Conservation (phyloP, 2,329 filamentous ascomycete species). For the Alternaria viburni region DNA sequence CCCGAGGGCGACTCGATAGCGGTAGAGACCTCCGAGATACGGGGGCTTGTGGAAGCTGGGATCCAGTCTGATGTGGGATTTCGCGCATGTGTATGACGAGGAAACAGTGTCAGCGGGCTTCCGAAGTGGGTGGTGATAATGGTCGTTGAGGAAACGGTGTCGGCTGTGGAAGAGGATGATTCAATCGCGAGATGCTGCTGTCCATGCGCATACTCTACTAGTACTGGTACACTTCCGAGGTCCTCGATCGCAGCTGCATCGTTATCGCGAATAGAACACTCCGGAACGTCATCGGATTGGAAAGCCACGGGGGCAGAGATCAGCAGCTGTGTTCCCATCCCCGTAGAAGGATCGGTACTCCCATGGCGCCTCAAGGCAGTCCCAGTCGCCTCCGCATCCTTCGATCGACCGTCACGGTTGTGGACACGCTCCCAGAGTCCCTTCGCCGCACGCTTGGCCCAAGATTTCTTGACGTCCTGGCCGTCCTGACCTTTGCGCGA, state of each 20-base stretch:
- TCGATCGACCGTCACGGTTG: background rate
- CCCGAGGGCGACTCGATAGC: background rate
- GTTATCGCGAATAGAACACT: too few species aligned
- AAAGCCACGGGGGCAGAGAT: background rate
- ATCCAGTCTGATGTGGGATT: background rate
- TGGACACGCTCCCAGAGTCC: background rate
- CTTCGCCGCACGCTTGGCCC: background rate
- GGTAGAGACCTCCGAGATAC: background rate
- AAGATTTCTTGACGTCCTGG: background rate
- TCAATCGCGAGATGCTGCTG: rapidly evolving
- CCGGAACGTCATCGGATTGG: too few species aligned
- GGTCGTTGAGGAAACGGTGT: background rate
- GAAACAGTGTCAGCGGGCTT: background rate
- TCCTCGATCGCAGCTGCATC: too few species aligned
- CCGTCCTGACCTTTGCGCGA: background rate
- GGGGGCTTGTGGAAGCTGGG: background rate
- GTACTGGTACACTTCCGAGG: too few species aligned
- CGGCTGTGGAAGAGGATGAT: background rate
- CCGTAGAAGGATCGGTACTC: too few species aligned
- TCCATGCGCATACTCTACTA: too few species aligned
- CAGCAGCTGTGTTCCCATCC: background rate
- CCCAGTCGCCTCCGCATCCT: background rate
- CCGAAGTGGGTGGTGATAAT: background rate
- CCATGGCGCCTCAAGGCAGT: background rate
- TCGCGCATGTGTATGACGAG: background rate